These are phyloP conservation scores for Pistacia integerrima DNA, from an alignment of 345 rosid genomes.

Conservation along the genomic window DNA sequence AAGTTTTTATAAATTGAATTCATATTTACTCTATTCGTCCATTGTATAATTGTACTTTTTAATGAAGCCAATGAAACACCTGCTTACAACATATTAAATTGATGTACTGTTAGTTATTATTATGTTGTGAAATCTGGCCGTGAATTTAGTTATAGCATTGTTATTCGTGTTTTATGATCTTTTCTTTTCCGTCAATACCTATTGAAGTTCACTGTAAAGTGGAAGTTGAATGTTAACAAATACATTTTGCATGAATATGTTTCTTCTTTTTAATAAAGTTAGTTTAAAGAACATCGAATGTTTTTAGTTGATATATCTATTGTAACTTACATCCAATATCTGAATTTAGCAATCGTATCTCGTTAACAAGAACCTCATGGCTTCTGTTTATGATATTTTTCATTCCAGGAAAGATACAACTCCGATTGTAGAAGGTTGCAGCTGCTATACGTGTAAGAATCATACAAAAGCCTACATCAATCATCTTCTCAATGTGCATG, in stretches of 20 bases:
- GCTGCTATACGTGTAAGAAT: conserved; percentile 73
- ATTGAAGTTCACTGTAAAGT: too few relatives aligned
- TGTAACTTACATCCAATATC: background rate
- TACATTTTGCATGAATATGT: background rate
- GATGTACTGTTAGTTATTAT: background rate
- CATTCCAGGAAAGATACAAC: conserved; percentile 59
- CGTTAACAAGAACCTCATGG: background rate
- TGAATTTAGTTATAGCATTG: too few relatives aligned
- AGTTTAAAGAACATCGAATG: background rate
- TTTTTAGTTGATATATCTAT: background rate
- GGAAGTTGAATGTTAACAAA: background rate
- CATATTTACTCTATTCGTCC: background rate
- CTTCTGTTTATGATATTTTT: background rate
- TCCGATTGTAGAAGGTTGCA: conserved; percentile 54
- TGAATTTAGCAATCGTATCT: background rate
- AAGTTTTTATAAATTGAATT: too few relatives aligned
- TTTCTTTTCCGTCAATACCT: background rate
- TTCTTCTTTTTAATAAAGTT: background rate
- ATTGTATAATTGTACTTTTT: too few relatives aligned
- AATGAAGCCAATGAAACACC: background rate
- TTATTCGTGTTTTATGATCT: background rate
- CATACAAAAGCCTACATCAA: conserved; percentile 75
- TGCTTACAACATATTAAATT: background rate
- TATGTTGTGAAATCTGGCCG: too few relatives aligned
- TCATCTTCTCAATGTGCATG: conserved; percentile 76